phyloP scores from a whole-genome alignment of 495 filamentous ascomycete species.

The Lentithecium fluviatile region DNA sequence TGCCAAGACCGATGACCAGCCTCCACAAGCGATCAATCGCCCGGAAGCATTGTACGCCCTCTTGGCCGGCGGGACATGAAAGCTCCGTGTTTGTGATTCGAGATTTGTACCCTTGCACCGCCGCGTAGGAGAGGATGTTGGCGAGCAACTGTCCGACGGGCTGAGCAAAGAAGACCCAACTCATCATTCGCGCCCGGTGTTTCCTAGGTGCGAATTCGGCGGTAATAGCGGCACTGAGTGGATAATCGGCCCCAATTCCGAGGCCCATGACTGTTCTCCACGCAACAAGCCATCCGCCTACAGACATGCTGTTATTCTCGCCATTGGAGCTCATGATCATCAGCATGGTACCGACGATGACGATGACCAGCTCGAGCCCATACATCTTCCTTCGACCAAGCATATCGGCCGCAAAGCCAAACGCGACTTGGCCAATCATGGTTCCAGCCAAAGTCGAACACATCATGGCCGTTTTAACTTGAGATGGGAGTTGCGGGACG shows the following conservation, averaged over 20 bases:
- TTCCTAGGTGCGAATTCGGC: conserved; percentile 28
- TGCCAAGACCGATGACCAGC: conserved; percentile 29
- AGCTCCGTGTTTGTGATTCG: conserved; percentile 17
- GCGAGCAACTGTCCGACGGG: conserved; percentile 32
- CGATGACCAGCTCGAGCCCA: conserved; percentile 27
- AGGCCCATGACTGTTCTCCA: conserved; percentile 28
- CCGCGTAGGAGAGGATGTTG: conserved; percentile 28
- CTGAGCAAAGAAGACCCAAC: conserved; percentile 32
- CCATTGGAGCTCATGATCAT: conserved; percentile 32
- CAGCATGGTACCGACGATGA: conserved; percentile 29
- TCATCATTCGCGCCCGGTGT: conserved; percentile 28
- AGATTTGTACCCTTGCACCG: conserved; percentile 18
- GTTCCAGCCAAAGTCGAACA: conserved; percentile 31
- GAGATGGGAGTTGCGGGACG: conserved; percentile 18
- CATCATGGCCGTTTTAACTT: conserved; percentile 20
- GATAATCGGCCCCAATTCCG: conserved; percentile 33
- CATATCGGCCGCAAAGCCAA: conserved; percentile 29
- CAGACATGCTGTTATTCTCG: conserved; percentile 27
- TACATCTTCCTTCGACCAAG: conserved; percentile 32
- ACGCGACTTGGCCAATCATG: conserved; percentile 28
- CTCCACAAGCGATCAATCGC: conserved; percentile 30
- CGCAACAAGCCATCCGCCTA: conserved; percentile 31
- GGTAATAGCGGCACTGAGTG: conserved; percentile 29
- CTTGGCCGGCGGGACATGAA: conserved; percentile 11
- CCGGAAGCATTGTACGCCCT: conserved; percentile 13